Percentiles rank a stretch among this genome's conserved stretches.
These are phyloP conservation scores for Dryas integrifolia DNA, from an alignment of 331 rosid species.

Conservation along the genomic window DNA sequence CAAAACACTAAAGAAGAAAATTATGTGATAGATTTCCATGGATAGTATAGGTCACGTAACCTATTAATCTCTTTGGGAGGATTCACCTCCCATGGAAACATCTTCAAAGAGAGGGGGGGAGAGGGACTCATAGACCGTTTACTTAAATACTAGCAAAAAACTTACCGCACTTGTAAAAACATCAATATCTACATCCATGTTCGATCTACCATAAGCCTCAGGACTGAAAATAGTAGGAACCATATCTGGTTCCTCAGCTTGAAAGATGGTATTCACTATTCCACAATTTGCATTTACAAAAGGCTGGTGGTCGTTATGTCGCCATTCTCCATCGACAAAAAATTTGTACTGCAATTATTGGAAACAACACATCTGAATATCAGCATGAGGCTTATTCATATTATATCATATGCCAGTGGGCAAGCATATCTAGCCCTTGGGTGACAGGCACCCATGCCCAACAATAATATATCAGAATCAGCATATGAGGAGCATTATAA, in stretches of 20 bases:
- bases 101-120: neutral
- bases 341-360: slow-evolving; percentile 82
- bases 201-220: slow-evolving; percentile 57
- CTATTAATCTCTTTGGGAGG: neutral
- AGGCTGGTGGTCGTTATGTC: slow-evolving; percentile 75
- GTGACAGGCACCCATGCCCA: neutral
- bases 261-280: slow-evolving; percentile 61
- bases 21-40: neutral
- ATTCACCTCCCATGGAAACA: neutral
- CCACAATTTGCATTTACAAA: slow-evolving; percentile 59
- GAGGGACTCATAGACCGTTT: neutral
- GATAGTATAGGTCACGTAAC: neutral
- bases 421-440: slow-evolving; percentile 18
- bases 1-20: too few species aligned
- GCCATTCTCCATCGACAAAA: slow-evolving; percentile 96
- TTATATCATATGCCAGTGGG: slow-evolving; percentile 6
- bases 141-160: neutral
- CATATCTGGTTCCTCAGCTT: slow-evolving; percentile 51
- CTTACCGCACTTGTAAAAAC: slow-evolving; percentile 59
- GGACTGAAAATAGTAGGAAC: slow-evolving; percentile 43
- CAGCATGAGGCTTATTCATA: slow-evolving; percentile 18
- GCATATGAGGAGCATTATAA: neutral
- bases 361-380: slow-evolving; percentile 31
- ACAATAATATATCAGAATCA: neutral
- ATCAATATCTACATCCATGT: slow-evolving; percentile 91